Conservation (phyloP, 176 grass and related monocot genomes). For the Avena atlantica region DNA sequence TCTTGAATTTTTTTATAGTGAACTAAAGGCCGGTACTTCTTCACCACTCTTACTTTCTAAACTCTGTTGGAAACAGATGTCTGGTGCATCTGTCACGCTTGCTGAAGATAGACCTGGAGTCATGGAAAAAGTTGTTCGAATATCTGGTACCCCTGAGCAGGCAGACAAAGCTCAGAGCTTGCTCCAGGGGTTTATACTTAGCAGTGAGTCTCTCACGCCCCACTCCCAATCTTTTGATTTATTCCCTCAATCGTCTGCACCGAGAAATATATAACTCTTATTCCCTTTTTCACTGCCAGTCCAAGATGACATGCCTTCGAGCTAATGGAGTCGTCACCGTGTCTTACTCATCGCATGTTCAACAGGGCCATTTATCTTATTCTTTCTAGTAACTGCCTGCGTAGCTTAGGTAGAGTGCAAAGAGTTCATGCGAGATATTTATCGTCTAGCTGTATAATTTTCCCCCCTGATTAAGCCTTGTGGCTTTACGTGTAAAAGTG, state of each 20-base stretch:
- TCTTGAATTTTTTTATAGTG: constrained; percentile 11
- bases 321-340: constrained; percentile 36
- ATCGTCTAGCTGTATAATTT: not conserved
- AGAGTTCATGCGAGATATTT: constrained; percentile 24
- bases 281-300: constrained; percentile 47
- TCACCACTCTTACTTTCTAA: constrained; percentile 10
- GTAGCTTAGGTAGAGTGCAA: constrained; percentile 35
- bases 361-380: constrained; percentile 5
- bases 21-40: not conserved
- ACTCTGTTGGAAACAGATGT: constrained; percentile 68
- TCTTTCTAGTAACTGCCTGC: not conserved
- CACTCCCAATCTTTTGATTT: not conserved
- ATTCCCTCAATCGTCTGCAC: constrained; percentile 1
- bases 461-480: not conserved
- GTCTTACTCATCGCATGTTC: not conserved
- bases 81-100: constrained; percentile 78
- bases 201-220: constrained; percentile 63
- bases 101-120: constrained; percentile 69
- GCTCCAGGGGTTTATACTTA: constrained; percentile 95
- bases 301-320: constrained; percentile 72
- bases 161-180: constrained; percentile 87
- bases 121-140: constrained; percentile 74
- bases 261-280: constrained; percentile 27
- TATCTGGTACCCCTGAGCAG: constrained; percentile 96
- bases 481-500: constrained; percentile 26